Evolutionary conservation across 164 flowering plant genomes (phyloP), one percentile per base, ranked within the genome.

Genomic region (Echeveria elegans): DNA sequence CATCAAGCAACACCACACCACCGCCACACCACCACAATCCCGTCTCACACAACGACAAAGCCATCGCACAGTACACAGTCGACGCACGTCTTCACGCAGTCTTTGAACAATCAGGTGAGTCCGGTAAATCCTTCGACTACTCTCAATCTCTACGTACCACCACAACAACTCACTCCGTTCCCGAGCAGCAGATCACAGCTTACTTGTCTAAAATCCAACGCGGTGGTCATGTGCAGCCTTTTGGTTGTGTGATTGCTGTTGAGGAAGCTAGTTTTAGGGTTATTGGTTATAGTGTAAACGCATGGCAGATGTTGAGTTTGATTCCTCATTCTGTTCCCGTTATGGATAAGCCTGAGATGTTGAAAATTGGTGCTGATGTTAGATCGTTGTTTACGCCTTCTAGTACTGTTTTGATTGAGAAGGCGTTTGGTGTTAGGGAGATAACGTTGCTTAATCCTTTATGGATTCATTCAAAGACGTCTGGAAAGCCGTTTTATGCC

Each of bases 21-120:
- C n/a, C 26, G 6, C 21, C 53, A 16, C 53, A 48, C 21, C 53
- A 48, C 53, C 53, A 48, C 53, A 48, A 48, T 9, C 21, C 59
- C 14, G 59, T 23, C 24, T 24, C 59, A 9, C 59, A 76, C 15
- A 86, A 77, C 41, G 12, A 38, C 85, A 88, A 82, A 72, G 96
- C 94, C 64, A 83, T 88, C 64, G 91, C 89, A 0, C 98, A 90
- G 76, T 90, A 81, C 83, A 88, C 96, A 0, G 79, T 80, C 3
- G 97, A 94, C 59, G 96, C 98, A 3, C 75, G 91, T 1, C 90
- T 94, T 9, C 97, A 94, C 72, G 88, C 97, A 2, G 96, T 82
- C 5, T 94, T 82, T 71, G 99, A 91, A 67, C 93, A 86, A 67
- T 88, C 97, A 0, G 89, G 90, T 12, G 88, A 84, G 77, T 82